Evolutionary conservation across 1,284 basidiomycete species (phyloP), one percentile per base, ranked within the genome.

Genomic region (Tetrapyrgos nigripes): DNA sequence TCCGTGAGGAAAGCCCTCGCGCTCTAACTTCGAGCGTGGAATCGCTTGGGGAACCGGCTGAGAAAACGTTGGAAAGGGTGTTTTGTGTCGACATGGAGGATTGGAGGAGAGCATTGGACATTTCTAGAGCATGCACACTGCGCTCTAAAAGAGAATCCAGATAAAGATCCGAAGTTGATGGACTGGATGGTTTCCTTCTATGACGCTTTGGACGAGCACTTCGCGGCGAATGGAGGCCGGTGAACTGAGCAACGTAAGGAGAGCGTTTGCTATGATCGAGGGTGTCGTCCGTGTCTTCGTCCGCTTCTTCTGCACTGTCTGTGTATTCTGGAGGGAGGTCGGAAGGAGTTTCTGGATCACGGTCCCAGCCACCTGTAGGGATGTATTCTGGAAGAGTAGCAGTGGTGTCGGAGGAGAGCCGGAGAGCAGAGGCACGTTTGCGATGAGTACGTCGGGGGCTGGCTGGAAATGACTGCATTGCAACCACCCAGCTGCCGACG

Each of bases 111-210:
- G 84, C 81, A 62, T 93, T 93, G 8, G 91, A 93, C 78, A 92
- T 86, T 70, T 93, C 92, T 9, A 93, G 78, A 3, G 92, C 92
- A 72, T 91, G 86, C 17, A 93, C 88, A 62, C 89, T 92, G 61
- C 91, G 84, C 62, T 86, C 89, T 3, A 93, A 80, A 14, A 93
- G 77, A n/a, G 87, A 82, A 72, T 92, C 91, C 23, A 93, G 80
- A 65, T 83, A 86, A 23, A 59, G 47, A 57, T 62, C 61, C 13
- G 58, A 78, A 74, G 62, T 80, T 77, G 23, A 67, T 66, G 3
- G 68, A 59, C 28, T 56, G 28, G 55, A 57, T 23, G 28, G 40
- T 29, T 52, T 57, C 21, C 50, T 50, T 27, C 56, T 46, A 19
- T 57, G 56, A 19, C 47, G 54, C 45, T 53, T 57, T 26, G 27